Evolutionary conservation across 305 asterid genomes (phyloP).

Genomic region (Fraxinus latifolia): DNA sequence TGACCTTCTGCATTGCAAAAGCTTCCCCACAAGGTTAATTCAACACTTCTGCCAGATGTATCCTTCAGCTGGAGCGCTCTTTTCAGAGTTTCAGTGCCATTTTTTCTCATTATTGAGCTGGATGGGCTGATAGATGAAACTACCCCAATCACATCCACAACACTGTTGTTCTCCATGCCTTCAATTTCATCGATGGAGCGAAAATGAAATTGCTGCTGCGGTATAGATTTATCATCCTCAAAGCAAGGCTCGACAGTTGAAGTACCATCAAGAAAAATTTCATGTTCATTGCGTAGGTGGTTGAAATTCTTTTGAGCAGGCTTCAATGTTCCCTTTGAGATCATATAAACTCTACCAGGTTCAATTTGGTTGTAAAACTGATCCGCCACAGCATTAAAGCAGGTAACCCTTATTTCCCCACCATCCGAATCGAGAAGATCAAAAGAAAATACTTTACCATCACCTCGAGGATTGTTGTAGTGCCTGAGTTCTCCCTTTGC

Average conservation of each 20-base stretch:
- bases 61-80: constrained; percentile 83
- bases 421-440: constrained; percentile 92
- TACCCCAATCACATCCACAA: constrained; percentile 76
- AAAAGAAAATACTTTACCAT: constrained; percentile 89
- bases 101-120: constrained; percentile 76
- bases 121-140: constrained; percentile 69
- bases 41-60: constrained; percentile 68
- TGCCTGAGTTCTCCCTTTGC: constrained; percentile 71
- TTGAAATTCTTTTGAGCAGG: constrained; percentile 74
- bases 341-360: constrained; percentile 65
- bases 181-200: constrained; percentile 72
- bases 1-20: constrained; percentile 43
- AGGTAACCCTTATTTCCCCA: constrained; percentile 91
- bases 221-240: constrained; percentile 72
- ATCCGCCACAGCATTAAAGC: constrained; percentile 89
- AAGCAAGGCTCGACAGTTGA: constrained; percentile 69
- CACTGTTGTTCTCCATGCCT: constrained; percentile 54
- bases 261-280: constrained; percentile 34
- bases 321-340: constrained; percentile 68
- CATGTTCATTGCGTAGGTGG: constrained; percentile 80
- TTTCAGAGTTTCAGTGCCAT: constrained; percentile 72
- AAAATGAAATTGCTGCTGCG: constrained; percentile 77
- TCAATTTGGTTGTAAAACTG: constrained; percentile 66
- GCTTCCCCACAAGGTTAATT: constrained; percentile 84
- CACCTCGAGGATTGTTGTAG: constrained; percentile 72